Evolutionary conservation across 495 filamentous ascomycete genomes (phyloP).

Genomic region (Aspergillus wentii): DNA sequence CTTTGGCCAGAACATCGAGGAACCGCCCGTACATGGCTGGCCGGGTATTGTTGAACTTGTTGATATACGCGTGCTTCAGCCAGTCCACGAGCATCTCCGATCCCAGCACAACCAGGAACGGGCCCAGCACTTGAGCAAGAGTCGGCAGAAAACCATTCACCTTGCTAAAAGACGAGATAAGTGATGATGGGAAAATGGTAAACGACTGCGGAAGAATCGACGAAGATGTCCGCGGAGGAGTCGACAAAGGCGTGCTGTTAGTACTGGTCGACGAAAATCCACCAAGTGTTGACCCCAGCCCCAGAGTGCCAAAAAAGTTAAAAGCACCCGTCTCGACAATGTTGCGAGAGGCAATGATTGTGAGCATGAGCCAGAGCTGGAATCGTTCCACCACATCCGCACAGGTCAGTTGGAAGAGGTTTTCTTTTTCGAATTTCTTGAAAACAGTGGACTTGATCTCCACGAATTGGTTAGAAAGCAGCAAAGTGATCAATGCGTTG

Average conservation of each 20-base stretch:
- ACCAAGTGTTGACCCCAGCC: conserved; percentile 20
- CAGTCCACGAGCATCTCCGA: conserved; percentile 97
- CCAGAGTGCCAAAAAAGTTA: conserved; percentile 32
- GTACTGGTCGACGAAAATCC: conserved; percentile 30
- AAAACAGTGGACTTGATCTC: conserved; percentile 98
- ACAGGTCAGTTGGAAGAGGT: conserved; percentile 92
- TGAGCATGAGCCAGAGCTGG: conserved; percentile 93
- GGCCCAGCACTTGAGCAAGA: conserved; percentile 82
- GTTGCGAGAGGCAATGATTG: conserved; percentile 93
- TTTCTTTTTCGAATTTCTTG: conserved; percentile 97
- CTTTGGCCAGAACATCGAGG: conserved; percentile 88
- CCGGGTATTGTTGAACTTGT: conserved; percentile 95
- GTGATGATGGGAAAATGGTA: conserved; percentile 68
- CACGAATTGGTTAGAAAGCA: conserved; percentile 94
- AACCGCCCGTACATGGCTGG: conserved; percentile 85
- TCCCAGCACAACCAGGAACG: conserved; percentile 87
- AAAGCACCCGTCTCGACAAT: conserved; percentile 81
- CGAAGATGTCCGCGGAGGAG: conserved; percentile 42
- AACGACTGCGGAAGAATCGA: conserved; percentile 82
- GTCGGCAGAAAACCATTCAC: conserved; percentile 53
- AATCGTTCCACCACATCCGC: conserved; percentile 97
- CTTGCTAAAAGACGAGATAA: conserved; percentile 38
- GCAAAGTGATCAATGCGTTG: conserved; percentile 85
- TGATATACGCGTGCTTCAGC: conserved; percentile 96
- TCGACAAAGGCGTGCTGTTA: conserved; percentile 43